Percentiles rank a stretch among this genome's conserved stretches.
Conservation (phyloP, 2,329 filamentous ascomycete species). For the Colletotrichum orchidophilum region DNA sequence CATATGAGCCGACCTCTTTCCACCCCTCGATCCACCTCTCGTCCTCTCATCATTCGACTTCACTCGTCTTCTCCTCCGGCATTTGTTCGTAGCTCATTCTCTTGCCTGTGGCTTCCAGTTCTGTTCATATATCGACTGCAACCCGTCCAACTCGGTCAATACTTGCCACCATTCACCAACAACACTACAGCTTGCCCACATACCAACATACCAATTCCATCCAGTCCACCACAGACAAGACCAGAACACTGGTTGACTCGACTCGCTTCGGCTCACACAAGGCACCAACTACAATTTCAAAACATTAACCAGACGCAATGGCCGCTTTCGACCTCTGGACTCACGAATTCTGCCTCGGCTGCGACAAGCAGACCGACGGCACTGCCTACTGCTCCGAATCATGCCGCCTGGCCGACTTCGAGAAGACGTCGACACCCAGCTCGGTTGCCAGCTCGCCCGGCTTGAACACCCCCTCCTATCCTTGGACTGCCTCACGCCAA, state of each 20-base stretch:
- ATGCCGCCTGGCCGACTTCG: slow-evolving; percentile 88
- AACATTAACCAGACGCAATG: slow-evolving; percentile 7
- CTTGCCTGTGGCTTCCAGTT: slow-evolving; percentile 23
- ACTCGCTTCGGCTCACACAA: not conserved
- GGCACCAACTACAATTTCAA: not conserved
- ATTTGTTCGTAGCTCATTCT: slow-evolving; percentile 24
- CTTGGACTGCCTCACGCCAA: slow-evolving; percentile 53
- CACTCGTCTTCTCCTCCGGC: slow-evolving; percentile 28
- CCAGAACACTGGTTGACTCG: slow-evolving; percentile 4
- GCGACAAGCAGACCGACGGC: slow-evolving; percentile 86
- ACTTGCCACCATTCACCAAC: not conserved
- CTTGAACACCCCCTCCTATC: slow-evolving; percentile 60
- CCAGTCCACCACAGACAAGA: not conserved
- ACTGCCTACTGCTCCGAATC: slow-evolving; percentile 92
- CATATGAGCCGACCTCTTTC: slow-evolving; percentile 36
- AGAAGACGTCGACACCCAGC: slow-evolving; percentile 70
- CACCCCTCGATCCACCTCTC: slow-evolving; percentile 30
- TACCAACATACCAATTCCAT: not conserved
- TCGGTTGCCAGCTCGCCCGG: slow-evolving; percentile 68
- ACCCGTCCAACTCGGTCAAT: slow-evolving; percentile 15
- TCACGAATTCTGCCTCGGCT: slow-evolving; percentile 92
- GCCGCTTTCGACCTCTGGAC: slow-evolving; percentile 70
- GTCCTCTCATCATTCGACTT: slow-evolving; percentile 35
- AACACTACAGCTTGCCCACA: not conserved
- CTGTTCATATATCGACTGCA: slow-evolving; percentile 25